A percentile compares a stretch with the other conserved stretches of the same genome.
These are phyloP conservation scores for Mucor sp. DNA, from an alignment of 371 early-diverging fungal genomes.

Conservation along the genomic window DNA sequence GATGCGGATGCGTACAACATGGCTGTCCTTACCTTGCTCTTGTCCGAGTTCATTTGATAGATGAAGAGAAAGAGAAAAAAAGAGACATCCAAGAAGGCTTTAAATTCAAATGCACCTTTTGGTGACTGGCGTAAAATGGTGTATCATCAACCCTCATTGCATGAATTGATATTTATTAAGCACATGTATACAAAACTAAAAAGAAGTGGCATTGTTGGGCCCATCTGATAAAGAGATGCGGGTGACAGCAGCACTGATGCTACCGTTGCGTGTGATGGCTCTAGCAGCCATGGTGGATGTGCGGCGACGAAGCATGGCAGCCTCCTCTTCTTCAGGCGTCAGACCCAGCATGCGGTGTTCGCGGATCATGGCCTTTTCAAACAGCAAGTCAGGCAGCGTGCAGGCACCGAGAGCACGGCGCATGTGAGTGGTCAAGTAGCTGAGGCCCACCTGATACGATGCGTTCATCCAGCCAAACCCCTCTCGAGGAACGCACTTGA, in stretches of 20 bases:
- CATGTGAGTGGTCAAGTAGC: conserved; percentile 74
- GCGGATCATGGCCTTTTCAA: conserved; percentile 45
- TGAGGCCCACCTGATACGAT: conserved; percentile 84
- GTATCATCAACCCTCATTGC: background rate
- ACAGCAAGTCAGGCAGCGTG: conserved; percentile 76
- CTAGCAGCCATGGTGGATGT: conserved; percentile 25
- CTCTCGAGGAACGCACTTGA: conserved; percentile 92
- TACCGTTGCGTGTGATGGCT: conserved; percentile 25
- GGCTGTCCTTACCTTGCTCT: background rate
- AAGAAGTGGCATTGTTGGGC: background rate
- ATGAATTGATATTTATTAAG: background rate
- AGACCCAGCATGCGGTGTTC: conserved; percentile 34
- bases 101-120: background rate
- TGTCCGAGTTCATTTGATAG: background rate
- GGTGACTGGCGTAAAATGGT: background rate
- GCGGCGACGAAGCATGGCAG: conserved; percentile 21
- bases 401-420: conserved; percentile 86
- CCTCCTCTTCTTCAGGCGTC: conserved; percentile 27
- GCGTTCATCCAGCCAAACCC: conserved; percentile 99
- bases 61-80: background rate
- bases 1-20: background rate
- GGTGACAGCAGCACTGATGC: conserved; percentile 28
- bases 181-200: background rate
- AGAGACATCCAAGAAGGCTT: background rate
- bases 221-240: conserved; percentile 23